Evolutionary conservation across 164 flowering plant species (phyloP), one percentile per base, ranked within the genome.

Genomic region (Taxillus chinensis): DNA sequence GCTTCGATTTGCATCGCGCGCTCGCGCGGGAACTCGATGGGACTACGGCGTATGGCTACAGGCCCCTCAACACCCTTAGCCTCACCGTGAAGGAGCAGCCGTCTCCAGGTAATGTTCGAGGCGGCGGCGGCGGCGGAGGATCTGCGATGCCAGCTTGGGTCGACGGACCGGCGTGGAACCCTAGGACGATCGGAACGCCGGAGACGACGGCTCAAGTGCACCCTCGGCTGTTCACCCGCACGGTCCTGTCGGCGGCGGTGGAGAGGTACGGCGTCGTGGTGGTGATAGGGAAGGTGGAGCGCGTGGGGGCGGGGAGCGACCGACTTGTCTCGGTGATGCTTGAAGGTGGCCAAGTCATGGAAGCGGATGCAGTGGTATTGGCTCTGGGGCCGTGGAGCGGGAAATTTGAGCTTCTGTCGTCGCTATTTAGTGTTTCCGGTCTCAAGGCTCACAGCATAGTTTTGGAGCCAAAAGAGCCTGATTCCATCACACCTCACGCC

Each of bases 161-260:
- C 9, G 86, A 90, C 45, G 87, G 95, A 16, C 83, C 84, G 17
- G 82, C 67, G 6, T 62, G 72, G 27, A 59, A 66, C 54, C 75
- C 83, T 2, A 77, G 55, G 55, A 66, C 77, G 3, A 90, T 90
- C 37, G 97, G 97, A 17, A 79, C 90, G 39, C 59, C 74, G 37
- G 83, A 81, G 42, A 84, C 92, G n/a, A 93, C 98, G 39, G 97
- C 96, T 7, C 98, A 93, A 61, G 91, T 93, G 3, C 96, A 93
- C 59, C 98, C 98, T 0, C 83, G 79, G 83, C 69, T 85, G 41
- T 93, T 92, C 64, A 81, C 93, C 7, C 70, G 75, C 45, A 71
- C 80, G 7, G 71, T 93, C 13, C 39, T 93, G 38, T 39, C 79
- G 11, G 73, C 62, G 60, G 98, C 96, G 11, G 77, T 67, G 41